These are phyloP conservation scores for Amanita fuliginea DNA, from an alignment of 768 basidiomycete species.

Conservation along the genomic window DNA sequence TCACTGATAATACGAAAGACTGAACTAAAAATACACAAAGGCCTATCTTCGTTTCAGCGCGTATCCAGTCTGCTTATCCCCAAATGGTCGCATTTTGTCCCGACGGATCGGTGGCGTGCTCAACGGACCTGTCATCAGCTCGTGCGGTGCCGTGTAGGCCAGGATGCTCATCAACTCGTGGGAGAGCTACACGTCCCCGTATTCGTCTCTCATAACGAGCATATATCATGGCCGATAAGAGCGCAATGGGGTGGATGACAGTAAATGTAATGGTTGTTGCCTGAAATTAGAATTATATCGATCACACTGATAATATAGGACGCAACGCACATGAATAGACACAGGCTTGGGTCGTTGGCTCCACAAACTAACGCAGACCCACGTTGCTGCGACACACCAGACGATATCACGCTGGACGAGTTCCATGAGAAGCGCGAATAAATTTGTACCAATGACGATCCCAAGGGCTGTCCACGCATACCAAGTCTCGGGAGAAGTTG, in stretches of 20 bases:
- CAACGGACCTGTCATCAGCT: slow-evolving; percentile 8
- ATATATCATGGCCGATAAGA: slow-evolving; percentile 20
- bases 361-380: slow-evolving; percentile 65
- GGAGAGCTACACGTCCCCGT: slow-evolving; percentile 30
- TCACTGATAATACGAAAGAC: no score
- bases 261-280: slow-evolving; percentile 55
- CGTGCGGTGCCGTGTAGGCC: background rate
- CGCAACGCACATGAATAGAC: slow-evolving; percentile 46
- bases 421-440: slow-evolving; percentile 44
- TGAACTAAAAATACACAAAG: no score
- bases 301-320: background rate
- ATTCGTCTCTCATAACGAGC: background rate
- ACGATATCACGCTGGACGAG: slow-evolving; percentile 54
- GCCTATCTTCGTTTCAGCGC: no score
- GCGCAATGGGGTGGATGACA: slow-evolving; percentile 49
- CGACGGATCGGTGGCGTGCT: no score
- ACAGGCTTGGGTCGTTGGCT: slow-evolving; percentile 46
- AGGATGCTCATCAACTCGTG: slow-evolving; percentile 23
- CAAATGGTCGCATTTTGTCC: no score
- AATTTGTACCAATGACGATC: slow-evolving; percentile 54
- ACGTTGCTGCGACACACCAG: slow-evolving; percentile 65
- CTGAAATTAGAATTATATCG: slow-evolving; percentile 20
- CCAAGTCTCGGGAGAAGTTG: slow-evolving; percentile 35
- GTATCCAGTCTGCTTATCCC: no score
- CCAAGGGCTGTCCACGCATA: slow-evolving; percentile 69